Evolutionary conservation across 192 early-diverging fungal genomes (phyloP), one percentile per base, ranked within the genome.

Genomic region (Umbelopsis sp.): DNA sequence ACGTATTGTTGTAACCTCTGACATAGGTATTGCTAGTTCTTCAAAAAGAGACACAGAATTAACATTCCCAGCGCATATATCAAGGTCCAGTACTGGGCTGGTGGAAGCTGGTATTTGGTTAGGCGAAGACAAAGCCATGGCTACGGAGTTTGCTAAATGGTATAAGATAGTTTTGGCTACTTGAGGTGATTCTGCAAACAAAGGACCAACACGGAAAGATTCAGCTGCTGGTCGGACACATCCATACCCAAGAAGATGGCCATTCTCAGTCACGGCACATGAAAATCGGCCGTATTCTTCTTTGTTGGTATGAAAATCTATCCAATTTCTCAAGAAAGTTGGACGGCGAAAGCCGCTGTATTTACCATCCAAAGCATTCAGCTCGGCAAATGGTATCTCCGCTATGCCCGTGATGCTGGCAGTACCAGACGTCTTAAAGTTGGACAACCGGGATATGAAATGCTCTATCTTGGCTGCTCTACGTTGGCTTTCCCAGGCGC

Each of bases 171-270:
- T 41, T 10, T 76, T 75, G 1, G 78, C 78, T 20, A 73, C 30
- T 37, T 80, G 74, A 7, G 53, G 20, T 18, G 61, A 46, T 13
- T n/a, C 10, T 1, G 78, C 74, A 64, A 76, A 80, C n/a, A 80
- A 4, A 0, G 78, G 78, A 2, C 78, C 78, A 4, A 80, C 53
- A 7, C 78, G 71, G 65, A 76, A 80, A 0, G 78, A 80, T 13
- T 45, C 45, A 12, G 46, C 51, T 21, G 78, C 78, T 25, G 78
- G 78, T 46, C 78, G 78, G 2, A 75, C 61, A 45, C 74, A 80
- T 4, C 47, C 78, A 35, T 69, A 73, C 0, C 78, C 78, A 1
- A 76, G 52, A 5, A 75, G 48, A 2, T 58, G 16, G 45, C 51
- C 21, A 41, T 52, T 5, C 33, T 49, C 23, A 65, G 52, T 0